Base-by-base conservation (phyloP, 2,329 filamentous ascomycete species). In the Diaporthe humulicola region DNA sequence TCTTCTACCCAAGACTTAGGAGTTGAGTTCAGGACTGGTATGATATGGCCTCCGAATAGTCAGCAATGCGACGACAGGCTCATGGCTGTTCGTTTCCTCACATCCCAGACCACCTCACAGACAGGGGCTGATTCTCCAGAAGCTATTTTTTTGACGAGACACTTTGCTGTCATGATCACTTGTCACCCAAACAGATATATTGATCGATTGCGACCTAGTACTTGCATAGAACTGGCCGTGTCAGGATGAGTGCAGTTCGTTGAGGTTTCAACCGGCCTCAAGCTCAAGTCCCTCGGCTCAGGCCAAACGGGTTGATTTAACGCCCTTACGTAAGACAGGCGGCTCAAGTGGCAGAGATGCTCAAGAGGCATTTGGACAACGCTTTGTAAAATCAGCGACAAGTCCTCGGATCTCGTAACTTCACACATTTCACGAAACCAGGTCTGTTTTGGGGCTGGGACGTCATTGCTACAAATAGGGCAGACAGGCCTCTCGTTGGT, bases 1-100 rank as follows among this genome's bases (percentile, higher is more conserved):
- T 91, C 1, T n/a, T 69, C 33, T 22, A 25, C 12, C 33, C 8
- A 6, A 30, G 25, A 28, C 7, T 33, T 7, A 5, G 14, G 22
- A 10, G 1, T 25, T 33, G 10, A 22, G 5, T 8, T 42, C 8
- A 25, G 19, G 30, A n/a, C 36, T 50, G 38, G 12, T 15, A 8
- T 50, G 38, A 7, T 15, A 8, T 36, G 25, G 19, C 54, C 30
- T 33, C 42, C 1, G 17, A 4, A 66, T 9, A 28, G 45, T 72
- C 36, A 72, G 70, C 33, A 64, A 38, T 14, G 33, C 38, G 57
- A 54, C 28, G 19, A 36, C 17, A 33, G 8, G n/a, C 45, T 45
- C 25, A n/a, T 40, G 33, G 33, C 7, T 69, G 33, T 54, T 54
- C 17, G 28, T 52, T 25, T 52, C 9, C 70, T 72, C 50, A 64